Base-by-base conservation (phyloP, 257 asterid species). In the Datura wrightii region DNA sequence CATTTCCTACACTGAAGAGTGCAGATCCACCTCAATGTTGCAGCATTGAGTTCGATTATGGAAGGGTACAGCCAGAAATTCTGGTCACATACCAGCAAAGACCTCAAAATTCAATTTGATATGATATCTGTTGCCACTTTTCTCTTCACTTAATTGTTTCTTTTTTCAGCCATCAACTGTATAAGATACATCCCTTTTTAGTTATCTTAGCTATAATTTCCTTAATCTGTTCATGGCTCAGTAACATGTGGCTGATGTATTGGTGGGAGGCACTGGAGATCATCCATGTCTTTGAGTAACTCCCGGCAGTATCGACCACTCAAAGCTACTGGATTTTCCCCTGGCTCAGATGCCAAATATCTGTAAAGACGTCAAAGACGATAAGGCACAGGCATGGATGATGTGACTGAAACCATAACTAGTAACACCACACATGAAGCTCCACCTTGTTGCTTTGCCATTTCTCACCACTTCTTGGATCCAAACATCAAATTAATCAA, bases 171-270 rank as follows among this genome's bases (percentile, higher is more conserved):
- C 8, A 65, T 11, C 44, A 34, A 34, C 71, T 5, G 42, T 31
- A 2, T 66, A 36, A 13, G 74, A n/a, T 95, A 89, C 90, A 91
- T 10, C 90, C 93, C 63, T 91, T 91, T 63, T 62, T 83, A 31
- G 91, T 89, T 69, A 92, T 91, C 97, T 95, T 83, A 63, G 92
- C 90, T 74, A 94, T 93, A 98, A 94, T 93, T 86, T 90, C 92
- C 90, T 91, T 91, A 62, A 94, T 92, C 66, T 94, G 93, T 71
- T 92, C 85, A 92, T 92, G 79, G 94, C 55, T 93, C 97, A 53
- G 94, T 93, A 79, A 93, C 97, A 44, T 94, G 93, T 52, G 98
- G 94, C 86, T 94, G 95, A 88, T 94, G 91, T 46, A 97, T 93
- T 55, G 97, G 97, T 84, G 83, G 83, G 83, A 92, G 96, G 92